These are phyloP conservation scores for Chaetoscypha palmicola DNA, from an alignment of 2,329 filamentous ascomycete species.

Conservation along the genomic window DNA sequence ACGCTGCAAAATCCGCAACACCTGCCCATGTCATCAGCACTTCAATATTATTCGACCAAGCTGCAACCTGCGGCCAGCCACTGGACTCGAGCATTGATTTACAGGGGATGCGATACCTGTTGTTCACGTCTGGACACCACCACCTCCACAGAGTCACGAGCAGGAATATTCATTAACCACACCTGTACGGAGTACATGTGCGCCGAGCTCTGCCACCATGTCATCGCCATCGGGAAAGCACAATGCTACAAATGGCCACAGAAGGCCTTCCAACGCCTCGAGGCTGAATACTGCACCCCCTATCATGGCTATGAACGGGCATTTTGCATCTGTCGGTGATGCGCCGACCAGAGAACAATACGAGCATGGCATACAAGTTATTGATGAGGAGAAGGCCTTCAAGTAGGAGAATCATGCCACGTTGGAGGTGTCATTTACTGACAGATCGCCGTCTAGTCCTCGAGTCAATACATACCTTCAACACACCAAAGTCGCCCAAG, in stretches of 20 bases:
- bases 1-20: background rate
- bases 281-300: constrained; percentile 30
- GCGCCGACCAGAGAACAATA: constrained; percentile 60
- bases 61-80: no score
- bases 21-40: background rate
- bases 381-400: constrained; percentile 94
- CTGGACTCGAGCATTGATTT: background rate
- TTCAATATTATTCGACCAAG: background rate
- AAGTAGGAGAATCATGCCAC: constrained; percentile 54
- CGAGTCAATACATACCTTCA: constrained; percentile 77
- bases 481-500: constrained; percentile 70
- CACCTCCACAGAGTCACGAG: constrained; percentile 17
- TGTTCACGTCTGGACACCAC: background rate
- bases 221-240: constrained; percentile 22
- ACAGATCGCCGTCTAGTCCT: constrained; percentile 43
- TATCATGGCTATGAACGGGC: constrained; percentile 60
- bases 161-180: constrained; percentile 4
- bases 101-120: constrained; percentile 1
- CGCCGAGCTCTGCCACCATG: constrained; percentile 15
- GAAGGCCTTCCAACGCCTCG: constrained; percentile 27
- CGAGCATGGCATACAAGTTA: constrained; percentile 92
- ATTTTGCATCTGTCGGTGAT: constrained; percentile 69
- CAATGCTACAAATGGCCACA: constrained; percentile 12
- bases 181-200: constrained; percentile 2
- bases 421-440: constrained; percentile 8